Conservation (phyloP, 129 eudicot genomes). For the Saposhnikovia divaricata region DNA sequence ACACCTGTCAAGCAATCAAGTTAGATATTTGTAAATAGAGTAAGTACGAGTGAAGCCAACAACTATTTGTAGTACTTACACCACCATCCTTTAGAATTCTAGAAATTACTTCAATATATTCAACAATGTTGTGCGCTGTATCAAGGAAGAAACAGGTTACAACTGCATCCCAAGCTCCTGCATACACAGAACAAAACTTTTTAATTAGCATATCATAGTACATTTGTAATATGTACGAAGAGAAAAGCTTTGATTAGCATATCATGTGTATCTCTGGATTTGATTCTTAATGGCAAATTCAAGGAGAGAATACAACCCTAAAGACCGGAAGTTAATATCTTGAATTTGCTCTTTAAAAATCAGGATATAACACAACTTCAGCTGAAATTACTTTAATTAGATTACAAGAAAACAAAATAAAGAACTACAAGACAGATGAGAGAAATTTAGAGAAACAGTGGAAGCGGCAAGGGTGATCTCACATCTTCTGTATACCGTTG, state of each 20-base stretch:
- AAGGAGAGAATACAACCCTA: neutral
- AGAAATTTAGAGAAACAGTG: neutral
- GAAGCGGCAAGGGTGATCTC: neutral
- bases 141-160: slow-evolving; percentile 95
- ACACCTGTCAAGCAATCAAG: slow-evolving; percentile 50
- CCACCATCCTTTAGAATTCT: slow-evolving; percentile 88
- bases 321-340: neutral
- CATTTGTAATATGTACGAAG: neutral
- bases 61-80: slow-evolving; percentile 38
- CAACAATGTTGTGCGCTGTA: slow-evolving; percentile 89
- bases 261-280: neutral
- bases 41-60: slow-evolving; percentile 3
- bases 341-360: neutral
- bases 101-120: slow-evolving; percentile 83
- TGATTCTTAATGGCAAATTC: neutral
- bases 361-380: neutral
- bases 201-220: neutral
- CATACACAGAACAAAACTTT: slow-evolving; percentile 15
- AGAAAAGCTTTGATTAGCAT: neutral
- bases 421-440: neutral
- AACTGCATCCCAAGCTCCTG: slow-evolving; percentile 95
- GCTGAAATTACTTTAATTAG: neutral
- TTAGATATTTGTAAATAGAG: neutral
- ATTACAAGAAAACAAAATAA: neutral
- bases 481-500: neutral